Conservation (phyloP, 345 rosid genomes). For the Populus nigra region DNA sequence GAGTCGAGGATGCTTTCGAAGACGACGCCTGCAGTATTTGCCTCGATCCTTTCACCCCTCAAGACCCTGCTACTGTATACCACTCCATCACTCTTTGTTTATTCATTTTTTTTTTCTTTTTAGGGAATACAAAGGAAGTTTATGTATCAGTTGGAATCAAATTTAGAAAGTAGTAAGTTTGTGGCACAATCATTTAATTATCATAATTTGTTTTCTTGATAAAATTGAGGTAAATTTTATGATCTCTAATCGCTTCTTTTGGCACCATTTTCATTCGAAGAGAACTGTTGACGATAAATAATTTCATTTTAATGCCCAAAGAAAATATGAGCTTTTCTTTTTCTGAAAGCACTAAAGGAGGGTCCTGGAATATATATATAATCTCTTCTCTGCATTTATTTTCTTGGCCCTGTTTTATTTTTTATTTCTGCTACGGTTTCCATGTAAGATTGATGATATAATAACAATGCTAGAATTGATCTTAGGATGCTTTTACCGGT, state of each 20-base stretch:
- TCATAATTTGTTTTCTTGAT: neutral
- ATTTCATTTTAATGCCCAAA: neutral
- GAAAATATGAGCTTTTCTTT: too few relatives aligned
- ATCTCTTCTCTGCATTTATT: neutral
- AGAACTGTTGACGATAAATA: neutral
- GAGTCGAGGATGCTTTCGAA: constrained; percentile 45
- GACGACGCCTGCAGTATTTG: constrained; percentile 91
- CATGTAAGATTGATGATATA: neutral
- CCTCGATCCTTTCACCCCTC: constrained; percentile 66
- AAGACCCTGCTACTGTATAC: constrained; percentile 65
- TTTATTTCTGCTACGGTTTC: neutral
- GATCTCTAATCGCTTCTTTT: neutral
- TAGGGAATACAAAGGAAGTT: neutral
- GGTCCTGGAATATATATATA: neutral
- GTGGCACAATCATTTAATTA: neutral
- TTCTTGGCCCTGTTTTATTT: neutral
- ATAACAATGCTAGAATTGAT: neutral
- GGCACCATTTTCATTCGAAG: neutral
- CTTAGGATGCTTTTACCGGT: neutral
- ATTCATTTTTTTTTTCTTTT: neutral
- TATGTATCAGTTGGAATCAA: neutral
- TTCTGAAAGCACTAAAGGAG: neutral
- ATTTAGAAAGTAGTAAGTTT: neutral
- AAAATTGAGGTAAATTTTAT: neutral
- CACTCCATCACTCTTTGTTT: neutral